phyloP scores from a whole-genome alignment of 2,329 filamentous ascomycete species.

The Capronia coronata region DNA sequence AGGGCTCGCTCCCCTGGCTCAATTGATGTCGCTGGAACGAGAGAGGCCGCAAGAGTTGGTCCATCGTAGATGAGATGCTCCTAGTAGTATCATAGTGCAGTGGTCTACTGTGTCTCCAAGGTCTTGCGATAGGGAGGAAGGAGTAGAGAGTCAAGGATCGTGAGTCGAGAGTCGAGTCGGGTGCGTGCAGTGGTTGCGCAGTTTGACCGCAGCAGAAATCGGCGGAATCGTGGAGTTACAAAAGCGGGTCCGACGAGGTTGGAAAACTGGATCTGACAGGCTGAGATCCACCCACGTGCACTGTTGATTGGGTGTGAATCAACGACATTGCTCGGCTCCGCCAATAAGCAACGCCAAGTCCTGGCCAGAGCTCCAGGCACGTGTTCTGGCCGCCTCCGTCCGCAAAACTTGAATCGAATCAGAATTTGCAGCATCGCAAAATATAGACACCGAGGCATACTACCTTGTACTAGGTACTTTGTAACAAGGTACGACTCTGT shows the following conservation, averaged over 20 bases:
- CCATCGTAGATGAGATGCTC: too few species aligned
- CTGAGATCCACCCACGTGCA: constrained; percentile 12
- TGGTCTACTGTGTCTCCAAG: too few species aligned
- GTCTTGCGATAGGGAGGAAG: too few species aligned
- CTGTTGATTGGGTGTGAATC: constrained; percentile 14
- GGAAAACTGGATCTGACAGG: background rate
- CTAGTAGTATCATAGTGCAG: too few species aligned
- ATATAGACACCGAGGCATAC: too few species aligned
- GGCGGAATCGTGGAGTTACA: too few species aligned
- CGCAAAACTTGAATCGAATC: background rate
- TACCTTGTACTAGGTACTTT: background rate
- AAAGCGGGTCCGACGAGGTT: background rate
- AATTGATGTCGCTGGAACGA: too few species aligned
- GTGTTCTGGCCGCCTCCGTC: background rate
- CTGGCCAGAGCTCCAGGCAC: background rate
- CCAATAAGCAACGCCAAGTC: background rate
- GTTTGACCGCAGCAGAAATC: background rate
- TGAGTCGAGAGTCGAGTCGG: too few species aligned
- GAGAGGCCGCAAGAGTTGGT: too few species aligned
- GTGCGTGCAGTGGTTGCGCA: too few species aligned
- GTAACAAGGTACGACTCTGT: background rate
- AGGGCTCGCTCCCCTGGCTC: too few species aligned
- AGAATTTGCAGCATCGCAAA: background rate
- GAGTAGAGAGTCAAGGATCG: too few species aligned
- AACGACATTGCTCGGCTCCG: constrained; percentile 8